A percentile compares a stretch with the other conserved stretches of the same genome.
Conservation (phyloP, 2,329 filamentous ascomycete species). For the Bertia moriformis region DNA sequence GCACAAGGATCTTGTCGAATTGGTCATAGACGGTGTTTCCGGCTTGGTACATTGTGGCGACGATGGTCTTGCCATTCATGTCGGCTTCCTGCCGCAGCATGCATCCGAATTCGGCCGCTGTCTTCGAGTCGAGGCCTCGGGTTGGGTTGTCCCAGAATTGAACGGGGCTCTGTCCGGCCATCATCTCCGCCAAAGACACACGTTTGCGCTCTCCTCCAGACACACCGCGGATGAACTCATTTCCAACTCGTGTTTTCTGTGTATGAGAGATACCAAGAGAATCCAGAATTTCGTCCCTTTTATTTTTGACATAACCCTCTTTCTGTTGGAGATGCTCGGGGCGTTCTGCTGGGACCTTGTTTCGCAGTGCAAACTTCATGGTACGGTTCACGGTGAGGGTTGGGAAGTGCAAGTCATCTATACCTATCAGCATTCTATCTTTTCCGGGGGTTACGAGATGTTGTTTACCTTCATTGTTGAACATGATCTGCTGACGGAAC, state of each 20-base stretch:
- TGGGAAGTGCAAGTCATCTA: slow-evolving; percentile 31
- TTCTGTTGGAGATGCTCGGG: background rate
- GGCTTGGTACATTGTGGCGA: slow-evolving; percentile 58
- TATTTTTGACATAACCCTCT: background rate
- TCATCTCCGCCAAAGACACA: slow-evolving; percentile 47
- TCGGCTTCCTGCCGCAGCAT: slow-evolving; percentile 53
- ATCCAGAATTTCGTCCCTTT: slow-evolving; percentile 26
- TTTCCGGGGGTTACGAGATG: slow-evolving; percentile 14
- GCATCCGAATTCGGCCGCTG: slow-evolving; percentile 58
- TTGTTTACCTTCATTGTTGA: slow-evolving; percentile 16
- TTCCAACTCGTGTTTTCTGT: slow-evolving; percentile 45
- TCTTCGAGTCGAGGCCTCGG: slow-evolving; percentile 57
- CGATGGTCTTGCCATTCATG: slow-evolving; percentile 46
- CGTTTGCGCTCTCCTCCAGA: slow-evolving; percentile 52
- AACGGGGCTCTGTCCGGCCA: slow-evolving; percentile 35
- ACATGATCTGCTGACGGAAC: slow-evolving; percentile 13
- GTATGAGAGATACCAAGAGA: slow-evolving; percentile 45
- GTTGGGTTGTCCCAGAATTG: slow-evolving; percentile 66
- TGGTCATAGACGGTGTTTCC: slow-evolving; percentile 52
- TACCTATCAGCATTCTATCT: too few species aligned
- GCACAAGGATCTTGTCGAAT: slow-evolving; percentile 66
- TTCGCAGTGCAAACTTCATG: slow-evolving; percentile 22
- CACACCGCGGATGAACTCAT: slow-evolving; percentile 44
- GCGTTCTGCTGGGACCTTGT: background rate
- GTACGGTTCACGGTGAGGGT: slow-evolving; percentile 33